Evolutionary conservation across 2,329 filamentous ascomycete species (phyloP), one percentile per base, ranked within the genome.

Genomic region (Colletotrichum sp.): DNA sequence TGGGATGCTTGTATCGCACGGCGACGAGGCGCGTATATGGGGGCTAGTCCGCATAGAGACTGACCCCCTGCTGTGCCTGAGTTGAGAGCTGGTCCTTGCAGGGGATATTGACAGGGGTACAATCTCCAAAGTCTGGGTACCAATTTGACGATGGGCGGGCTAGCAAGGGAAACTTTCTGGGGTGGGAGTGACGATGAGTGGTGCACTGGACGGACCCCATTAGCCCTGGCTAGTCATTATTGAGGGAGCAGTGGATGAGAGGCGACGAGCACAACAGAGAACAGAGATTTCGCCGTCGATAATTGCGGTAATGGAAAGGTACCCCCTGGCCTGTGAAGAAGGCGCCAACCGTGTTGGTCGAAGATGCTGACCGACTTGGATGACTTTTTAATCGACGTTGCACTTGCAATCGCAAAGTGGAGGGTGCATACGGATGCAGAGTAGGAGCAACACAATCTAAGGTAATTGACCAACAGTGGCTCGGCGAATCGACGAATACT

Each of bases 141-240:
- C 69, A 75, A 75, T 75, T 75, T 75, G 64, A 65, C 30, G 62
- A 75, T 68, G 67, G 55, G 34, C 69, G 34, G 62, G 70, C 73
- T 75, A 75, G 73, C 27, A 27, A 68, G 64, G 64, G 64, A 75
- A 75, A 56, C 28, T 60, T 64, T 68, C 43, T 30, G 39, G 61
- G 69, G 48, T 66, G 69, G 25, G 48, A 28, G 34, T 43, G 62
- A 64, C 56, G 36, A 72, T 68, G 55, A 60, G 52, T 71, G 55
- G 60, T 75, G 61, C 58, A 27, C 48, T 56, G 69, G 43, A 71
- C 36, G 55, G 56, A 39, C 30, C 25, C 73, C n/a, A 39, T 65
- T 32, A 43, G 48, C 32, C 43, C 32, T 60, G 73, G 48, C 64
- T 75, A 73, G 62, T 73, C 18, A 39, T 52, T 68, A 43, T 39